phyloP scores from a whole-genome alignment of 805 yeast genomes.

The Yarrowia alimentaria region DNA sequence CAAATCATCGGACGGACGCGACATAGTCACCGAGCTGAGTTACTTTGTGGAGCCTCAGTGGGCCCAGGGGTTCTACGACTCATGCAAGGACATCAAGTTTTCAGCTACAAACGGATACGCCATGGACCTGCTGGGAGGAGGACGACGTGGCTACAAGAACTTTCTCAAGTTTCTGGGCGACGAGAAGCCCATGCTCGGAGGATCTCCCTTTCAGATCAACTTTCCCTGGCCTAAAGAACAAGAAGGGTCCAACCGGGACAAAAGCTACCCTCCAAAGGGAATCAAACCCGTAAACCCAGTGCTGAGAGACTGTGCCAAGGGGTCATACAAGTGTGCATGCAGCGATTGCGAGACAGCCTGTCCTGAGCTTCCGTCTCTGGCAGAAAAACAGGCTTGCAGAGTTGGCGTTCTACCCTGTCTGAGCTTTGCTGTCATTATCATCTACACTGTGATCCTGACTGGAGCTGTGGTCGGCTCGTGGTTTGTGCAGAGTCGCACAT shows the following conservation, averaged over 20 bases:
- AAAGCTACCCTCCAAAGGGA: slow-evolving; percentile 9
- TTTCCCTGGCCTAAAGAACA: slow-evolving; percentile 49
- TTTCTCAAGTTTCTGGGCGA: slow-evolving; percentile 91
- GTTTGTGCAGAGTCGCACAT: slow-evolving; percentile 6
- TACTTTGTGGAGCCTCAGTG: slow-evolving; percentile 57
- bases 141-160: slow-evolving; percentile 69
- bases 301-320: slow-evolving; percentile 56
- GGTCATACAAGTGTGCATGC: slow-evolving; percentile 76
- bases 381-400: slow-evolving; percentile 46
- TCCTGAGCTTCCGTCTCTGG: slow-evolving; percentile 58
- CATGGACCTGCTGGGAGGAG: slow-evolving; percentile 98
- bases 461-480: slow-evolving; percentile 8
- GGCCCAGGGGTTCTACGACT: slow-evolving; percentile 69
- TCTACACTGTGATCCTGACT: slow-evolving; percentile 45
- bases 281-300: slow-evolving; percentile 33
- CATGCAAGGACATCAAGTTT: slow-evolving; percentile 87
- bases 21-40: slow-evolving; percentile 68
- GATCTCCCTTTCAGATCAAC: slow-evolving; percentile 92
- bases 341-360: slow-evolving; percentile 83
- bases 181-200: slow-evolving; percentile 89
- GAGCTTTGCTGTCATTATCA: slow-evolving; percentile 57
- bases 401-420: slow-evolving; percentile 70
- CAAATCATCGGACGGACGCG: slow-evolving; percentile 50
- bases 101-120: slow-evolving; percentile 94
- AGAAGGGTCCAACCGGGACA: slow-evolving; percentile 31